Conservation (phyloP, 768 basidiomycete species). For the Lenzites betulinus region DNA sequence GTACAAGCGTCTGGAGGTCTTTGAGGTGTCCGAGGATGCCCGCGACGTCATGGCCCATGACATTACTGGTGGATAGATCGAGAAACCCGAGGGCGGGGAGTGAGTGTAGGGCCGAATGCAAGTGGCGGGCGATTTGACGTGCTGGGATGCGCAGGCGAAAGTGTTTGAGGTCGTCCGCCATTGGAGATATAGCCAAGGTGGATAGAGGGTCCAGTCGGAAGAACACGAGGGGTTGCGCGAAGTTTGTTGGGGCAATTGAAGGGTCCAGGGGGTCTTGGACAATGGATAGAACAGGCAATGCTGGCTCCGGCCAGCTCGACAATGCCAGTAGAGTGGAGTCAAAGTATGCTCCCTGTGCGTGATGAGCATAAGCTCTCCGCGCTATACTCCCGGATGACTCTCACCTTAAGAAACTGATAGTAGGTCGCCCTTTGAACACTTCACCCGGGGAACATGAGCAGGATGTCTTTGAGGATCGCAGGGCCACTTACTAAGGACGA, state of each 20-base stretch:
- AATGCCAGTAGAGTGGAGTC: constrained; percentile 69
- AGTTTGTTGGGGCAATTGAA: constrained; percentile 40
- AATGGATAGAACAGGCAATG: constrained; percentile 55
- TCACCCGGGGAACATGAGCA: constrained; percentile 4
- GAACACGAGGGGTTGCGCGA: constrained; percentile 90
- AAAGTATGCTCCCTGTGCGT: constrained; percentile 73
- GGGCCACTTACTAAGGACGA: constrained; percentile 70
- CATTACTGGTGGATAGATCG: constrained; percentile 73
- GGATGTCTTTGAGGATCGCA: neutral
- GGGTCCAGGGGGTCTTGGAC: constrained; percentile 64
- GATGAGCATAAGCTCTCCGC: neutral
- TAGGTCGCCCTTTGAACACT: constrained; percentile 78
- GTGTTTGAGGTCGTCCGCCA: constrained; percentile 47
- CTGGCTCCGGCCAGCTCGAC: constrained; percentile 56
- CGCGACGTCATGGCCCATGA: constrained; percentile 57
- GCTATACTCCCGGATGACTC: constrained; percentile 6
- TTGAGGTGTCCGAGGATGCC: constrained; percentile 52
- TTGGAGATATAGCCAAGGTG: constrained; percentile 45
- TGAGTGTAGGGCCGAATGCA: constrained; percentile 33
- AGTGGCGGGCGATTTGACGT: constrained; percentile 52
- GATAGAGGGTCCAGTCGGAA: constrained; percentile 66
- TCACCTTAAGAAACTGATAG: constrained; percentile 77
- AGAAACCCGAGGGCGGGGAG: constrained; percentile 59
- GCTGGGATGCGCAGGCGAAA: constrained; percentile 74
- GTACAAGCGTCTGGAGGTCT: constrained; percentile 60